A percentile compares a stretch with the other conserved stretches of the same genome.
Evolutionary conservation across 2,329 filamentous ascomycete species (phyloP).

Genomic region (Beauveria bassiana): DNA sequence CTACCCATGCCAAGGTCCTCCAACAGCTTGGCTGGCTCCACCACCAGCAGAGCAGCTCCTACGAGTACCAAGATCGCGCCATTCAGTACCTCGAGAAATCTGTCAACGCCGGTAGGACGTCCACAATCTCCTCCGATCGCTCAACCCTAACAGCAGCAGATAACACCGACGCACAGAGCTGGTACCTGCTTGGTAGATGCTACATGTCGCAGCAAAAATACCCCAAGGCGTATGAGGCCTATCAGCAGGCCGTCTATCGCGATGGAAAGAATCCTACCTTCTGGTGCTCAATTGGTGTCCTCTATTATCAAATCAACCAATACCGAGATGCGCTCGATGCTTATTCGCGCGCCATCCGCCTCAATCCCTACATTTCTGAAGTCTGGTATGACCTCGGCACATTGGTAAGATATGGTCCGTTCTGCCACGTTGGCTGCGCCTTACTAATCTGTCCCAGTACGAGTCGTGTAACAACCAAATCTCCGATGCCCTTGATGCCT

Average conservation of each 20-base stretch:
- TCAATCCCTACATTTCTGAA: slow-evolving; percentile 97
- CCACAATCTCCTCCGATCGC: background rate
- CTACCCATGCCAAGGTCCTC: slow-evolving; percentile 93
- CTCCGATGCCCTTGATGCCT: slow-evolving; percentile 89
- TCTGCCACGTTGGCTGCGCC: slow-evolving; percentile 21
- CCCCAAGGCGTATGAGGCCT: slow-evolving; percentile 95
- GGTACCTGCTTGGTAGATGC: slow-evolving; percentile 94
- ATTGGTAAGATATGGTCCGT: slow-evolving; percentile 54
- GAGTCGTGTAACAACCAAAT: slow-evolving; percentile 99
- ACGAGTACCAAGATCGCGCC: slow-evolving; percentile 86
- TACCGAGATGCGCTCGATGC: slow-evolving; percentile 96
- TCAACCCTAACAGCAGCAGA: slow-evolving; percentile 47
- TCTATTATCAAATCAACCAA: slow-evolving; percentile 99
- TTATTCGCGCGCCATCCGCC: slow-evolving; percentile 88
- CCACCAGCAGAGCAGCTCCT: slow-evolving; percentile 89
- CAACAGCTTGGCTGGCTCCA: slow-evolving; percentile 97
- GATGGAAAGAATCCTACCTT: slow-evolving; percentile 97
- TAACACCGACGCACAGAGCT: slow-evolving; percentile 91
- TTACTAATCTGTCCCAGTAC: slow-evolving; percentile 49
- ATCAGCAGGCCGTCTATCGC: slow-evolving; percentile 96
- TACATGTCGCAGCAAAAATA: slow-evolving; percentile 99
- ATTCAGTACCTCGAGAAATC: slow-evolving; percentile 98
- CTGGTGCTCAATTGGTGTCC: slow-evolving; percentile 98
- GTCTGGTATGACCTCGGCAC: slow-evolving; percentile 99
- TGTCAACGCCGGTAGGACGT: slow-evolving; percentile 69